These are phyloP conservation scores for Lagerstroemia fauriei DNA, from an alignment of 441 rosid genomes.

Conservation along the genomic window DNA sequence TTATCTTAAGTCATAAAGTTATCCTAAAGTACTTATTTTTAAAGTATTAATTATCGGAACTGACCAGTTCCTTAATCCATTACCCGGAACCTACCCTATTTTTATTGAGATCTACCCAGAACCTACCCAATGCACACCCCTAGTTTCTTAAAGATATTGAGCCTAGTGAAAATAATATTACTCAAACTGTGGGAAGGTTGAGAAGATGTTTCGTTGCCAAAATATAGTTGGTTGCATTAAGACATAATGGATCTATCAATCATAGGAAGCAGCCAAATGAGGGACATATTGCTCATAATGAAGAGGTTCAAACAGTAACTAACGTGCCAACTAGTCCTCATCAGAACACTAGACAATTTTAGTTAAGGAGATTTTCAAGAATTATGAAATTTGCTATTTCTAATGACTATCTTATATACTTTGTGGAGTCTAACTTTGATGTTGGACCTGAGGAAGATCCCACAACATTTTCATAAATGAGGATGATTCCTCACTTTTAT, in stretches of 20 bases:
- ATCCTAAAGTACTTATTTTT: too few relatives aligned
- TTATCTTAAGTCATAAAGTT: too few relatives aligned
- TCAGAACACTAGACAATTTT: neutral
- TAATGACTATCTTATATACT: conserved; percentile 2
- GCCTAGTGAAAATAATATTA: neutral
- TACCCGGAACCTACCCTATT: too few relatives aligned
- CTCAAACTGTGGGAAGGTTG: too few relatives aligned
- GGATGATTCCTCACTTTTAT: neutral
- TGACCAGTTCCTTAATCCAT: too few relatives aligned
- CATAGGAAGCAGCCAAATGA: neutral
- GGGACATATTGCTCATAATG: neutral
- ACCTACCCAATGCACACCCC: too few relatives aligned
- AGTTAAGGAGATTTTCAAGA: conserved; percentile 3
- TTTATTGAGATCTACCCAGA: too few relatives aligned
- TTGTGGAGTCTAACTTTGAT: conserved; percentile 8
- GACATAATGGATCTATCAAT: neutral
- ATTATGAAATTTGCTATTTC: neutral
- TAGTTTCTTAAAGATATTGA: too few relatives aligned
- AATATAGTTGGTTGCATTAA: neutral
- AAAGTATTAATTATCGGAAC: too few relatives aligned
- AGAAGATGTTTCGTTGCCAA: neutral
- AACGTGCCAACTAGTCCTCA: neutral
- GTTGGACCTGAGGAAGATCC: conserved; percentile 12
- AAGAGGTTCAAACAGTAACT: neutral
- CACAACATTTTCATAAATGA: conserved; percentile 7